phyloP scores from a whole-genome alignment of 108 stramenopile genomes.

The Schizochytrium sp. region DNA sequence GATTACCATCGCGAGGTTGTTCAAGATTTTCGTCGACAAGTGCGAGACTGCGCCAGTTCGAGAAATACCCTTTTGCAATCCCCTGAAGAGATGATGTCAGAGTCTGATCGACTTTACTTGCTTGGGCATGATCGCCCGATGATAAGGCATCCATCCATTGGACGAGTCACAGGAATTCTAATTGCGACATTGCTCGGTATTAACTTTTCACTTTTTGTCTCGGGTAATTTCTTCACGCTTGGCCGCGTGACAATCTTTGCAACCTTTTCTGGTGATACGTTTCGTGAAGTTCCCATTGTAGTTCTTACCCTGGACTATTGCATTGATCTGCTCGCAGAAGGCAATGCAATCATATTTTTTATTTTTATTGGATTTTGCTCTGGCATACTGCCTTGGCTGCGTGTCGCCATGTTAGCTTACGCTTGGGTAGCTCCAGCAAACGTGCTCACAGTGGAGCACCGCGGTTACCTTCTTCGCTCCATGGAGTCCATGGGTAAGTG shows the following conservation, averaged over 20 bases:
- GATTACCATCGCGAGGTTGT: constrained; percentile 14
- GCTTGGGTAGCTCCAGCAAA: constrained; percentile 57
- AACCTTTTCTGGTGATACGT: constrained; percentile 4
- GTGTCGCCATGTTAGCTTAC: constrained; percentile 46
- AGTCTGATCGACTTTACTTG: constrained; percentile 24
- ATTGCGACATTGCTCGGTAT: neutral
- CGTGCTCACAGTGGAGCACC: constrained; percentile 16
- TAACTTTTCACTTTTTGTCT: constrained; percentile 41
- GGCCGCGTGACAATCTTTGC: constrained; percentile 50
- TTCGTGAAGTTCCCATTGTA: constrained; percentile 40
- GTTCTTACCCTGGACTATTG: constrained; percentile 46
- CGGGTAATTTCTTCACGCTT: constrained; percentile 52
- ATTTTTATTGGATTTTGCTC: constrained; percentile 60
- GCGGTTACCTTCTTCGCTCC: constrained; percentile 39
- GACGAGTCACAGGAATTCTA: constrained; percentile 3
- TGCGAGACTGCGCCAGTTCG: neutral
- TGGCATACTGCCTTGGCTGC: constrained; percentile 28
- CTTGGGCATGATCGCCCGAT: constrained; percentile 39
- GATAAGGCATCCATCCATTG: constrained; percentile 48
- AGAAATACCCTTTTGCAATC: constrained; percentile 37
- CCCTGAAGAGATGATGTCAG: constrained; percentile 27
- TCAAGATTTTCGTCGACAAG: constrained; percentile 47
- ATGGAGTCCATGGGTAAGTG: constrained; percentile 52
- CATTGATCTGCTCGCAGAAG: constrained; percentile 48
- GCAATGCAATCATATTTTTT: neutral